Evolutionary conservation across 306 rosid genomes (phyloP), one percentile per base, ranked within the genome.

Genomic region (Trifolium pratense): DNA sequence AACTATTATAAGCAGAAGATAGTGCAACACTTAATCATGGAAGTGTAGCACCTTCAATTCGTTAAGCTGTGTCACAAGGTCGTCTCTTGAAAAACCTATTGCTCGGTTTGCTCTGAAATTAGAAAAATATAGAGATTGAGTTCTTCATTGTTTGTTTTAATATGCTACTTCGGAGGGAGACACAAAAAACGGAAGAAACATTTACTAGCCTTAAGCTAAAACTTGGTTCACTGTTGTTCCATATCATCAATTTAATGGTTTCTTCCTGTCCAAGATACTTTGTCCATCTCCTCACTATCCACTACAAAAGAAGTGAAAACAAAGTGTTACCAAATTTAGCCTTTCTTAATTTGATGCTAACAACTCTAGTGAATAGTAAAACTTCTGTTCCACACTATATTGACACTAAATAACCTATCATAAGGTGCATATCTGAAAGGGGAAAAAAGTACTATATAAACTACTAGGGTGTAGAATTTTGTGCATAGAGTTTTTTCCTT

Each of bases 271-370:
- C 97, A 65, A 88, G 84, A 89, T 84, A 74, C 83, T 85, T 92
- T 2, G 72, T 81, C 97, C 96, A 92, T 82, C 96, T 87, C 83
- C 92, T 86, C 62, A 92, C 89, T 88, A 92, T 92, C 97, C 97
- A 92, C 97, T 89, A 16, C 73, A 83, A 78, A 70, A 67, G 49
- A 75, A 53, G 51, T 48, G 59, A 73, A 56, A 20, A 64, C 61
- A 82, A 66, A 25, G 45, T 26, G 34, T 46, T 69, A 64, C 51
- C 15, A 70, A 64, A 70, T 58, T 32, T n/a, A n/a, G n/a, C n/a
- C n/a, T n/a, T n/a, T n/a, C n/a, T n/a, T n/a, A n/a, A n/a, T n/a
- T n/a, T n/a, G n/a, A n/a, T n/a, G n/a, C n/a, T n/a, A n/a, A n/a
- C n/a, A n/a, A n/a, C n/a, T n/a, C n/a, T n/a, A n/a, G n/a, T n/a